These are phyloP conservation scores for Thalassiosira hispida DNA, from an alignment of 352 stramenopile genomes.

Conservation along the genomic window DNA sequence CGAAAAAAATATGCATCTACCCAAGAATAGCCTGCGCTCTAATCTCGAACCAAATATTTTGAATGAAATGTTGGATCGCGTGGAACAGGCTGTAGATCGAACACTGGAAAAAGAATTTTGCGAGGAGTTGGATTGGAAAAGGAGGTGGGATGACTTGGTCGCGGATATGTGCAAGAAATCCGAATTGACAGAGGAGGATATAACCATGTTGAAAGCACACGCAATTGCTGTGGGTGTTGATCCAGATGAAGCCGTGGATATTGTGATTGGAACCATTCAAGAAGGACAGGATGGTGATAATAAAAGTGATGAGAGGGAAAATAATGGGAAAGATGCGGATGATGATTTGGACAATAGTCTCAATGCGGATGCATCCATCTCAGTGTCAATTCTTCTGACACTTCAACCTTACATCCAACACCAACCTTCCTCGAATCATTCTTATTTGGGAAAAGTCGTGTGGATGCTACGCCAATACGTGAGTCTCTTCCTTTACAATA, in stretches of 20 bases:
- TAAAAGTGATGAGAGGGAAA: neutral
- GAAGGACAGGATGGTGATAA: neutral
- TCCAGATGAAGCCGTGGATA: constrained; percentile 9
- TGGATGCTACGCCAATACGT: constrained; percentile 6
- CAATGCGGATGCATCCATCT: neutral
- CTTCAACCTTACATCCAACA: constrained; percentile 22
- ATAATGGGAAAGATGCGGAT: neutral
- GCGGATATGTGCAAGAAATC: neutral
- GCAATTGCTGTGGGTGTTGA: constrained; percentile 19
- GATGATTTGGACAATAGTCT: neutral
- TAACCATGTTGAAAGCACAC: constrained; percentile 18
- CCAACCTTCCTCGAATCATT: neutral
- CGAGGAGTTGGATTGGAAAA: neutral
- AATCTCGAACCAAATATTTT: constrained; percentile 13
- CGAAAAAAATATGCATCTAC: constrained; percentile 31
- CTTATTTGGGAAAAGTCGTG: constrained; percentile 3
- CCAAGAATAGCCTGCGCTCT: constrained; percentile 3
- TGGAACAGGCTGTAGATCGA: constrained; percentile 5
- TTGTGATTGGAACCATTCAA: neutral
- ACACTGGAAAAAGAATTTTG: constrained; percentile 3
- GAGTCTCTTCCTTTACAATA: constrained; percentile 9
- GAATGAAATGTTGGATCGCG: constrained; percentile 9
- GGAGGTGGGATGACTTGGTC: neutral
- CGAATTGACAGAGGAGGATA: constrained; percentile 20
- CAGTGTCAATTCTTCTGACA: constrained; percentile 16